Evolutionary conservation across 345 rosid species (phyloP).

Genomic region (Sapria himalayana): DNA sequence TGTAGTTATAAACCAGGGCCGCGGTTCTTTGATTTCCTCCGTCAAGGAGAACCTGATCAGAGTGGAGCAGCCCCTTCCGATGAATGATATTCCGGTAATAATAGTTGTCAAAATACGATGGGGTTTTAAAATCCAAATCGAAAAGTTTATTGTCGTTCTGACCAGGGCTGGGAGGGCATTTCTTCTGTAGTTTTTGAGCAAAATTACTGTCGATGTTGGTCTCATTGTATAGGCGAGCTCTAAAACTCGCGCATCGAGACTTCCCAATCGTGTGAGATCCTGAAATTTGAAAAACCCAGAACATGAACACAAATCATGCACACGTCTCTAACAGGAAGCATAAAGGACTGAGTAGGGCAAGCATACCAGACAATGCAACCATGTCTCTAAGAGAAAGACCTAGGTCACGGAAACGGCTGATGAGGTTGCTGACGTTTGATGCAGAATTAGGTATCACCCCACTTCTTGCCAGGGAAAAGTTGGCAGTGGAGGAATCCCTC

Average conservation of each 20-base stretch:
- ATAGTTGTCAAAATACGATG: slow-evolving; percentile 27
- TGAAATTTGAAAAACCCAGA: slow-evolving; percentile 4
- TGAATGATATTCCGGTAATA: slow-evolving; percentile 25
- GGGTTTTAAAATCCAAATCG: slow-evolving; percentile 21
- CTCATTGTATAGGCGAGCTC: slow-evolving; percentile 43
- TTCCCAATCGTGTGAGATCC: slow-evolving; percentile 54
- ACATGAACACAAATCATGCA: neutral
- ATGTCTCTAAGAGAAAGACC: slow-evolving; percentile 46
- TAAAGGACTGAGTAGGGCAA: slow-evolving; percentile 1
- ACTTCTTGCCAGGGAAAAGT: no score
- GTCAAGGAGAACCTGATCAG: slow-evolving; percentile 54
- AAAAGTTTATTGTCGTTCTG: slow-evolving; percentile 26
- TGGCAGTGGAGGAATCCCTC: slow-evolving; percentile 32
- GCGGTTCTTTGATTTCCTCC: slow-evolving; percentile 30
- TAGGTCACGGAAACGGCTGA: slow-evolving; percentile 30
- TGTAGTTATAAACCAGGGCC: slow-evolving; percentile 34
- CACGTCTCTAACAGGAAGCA: neutral
- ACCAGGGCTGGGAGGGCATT: slow-evolving; percentile 38
- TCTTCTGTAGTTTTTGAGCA: slow-evolving; percentile 18
- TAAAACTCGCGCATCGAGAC: slow-evolving; percentile 54
- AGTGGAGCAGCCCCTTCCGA: slow-evolving; percentile 39
- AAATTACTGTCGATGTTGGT: slow-evolving; percentile 29
- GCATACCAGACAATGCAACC: slow-evolving; percentile 45
- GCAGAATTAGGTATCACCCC: no score
- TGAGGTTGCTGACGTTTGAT: slow-evolving; percentile 35